Evolutionary conservation across 2,329 filamentous ascomycete species (phyloP), one percentile per base, ranked within the genome.

Genomic region (Xylaria sp.): DNA sequence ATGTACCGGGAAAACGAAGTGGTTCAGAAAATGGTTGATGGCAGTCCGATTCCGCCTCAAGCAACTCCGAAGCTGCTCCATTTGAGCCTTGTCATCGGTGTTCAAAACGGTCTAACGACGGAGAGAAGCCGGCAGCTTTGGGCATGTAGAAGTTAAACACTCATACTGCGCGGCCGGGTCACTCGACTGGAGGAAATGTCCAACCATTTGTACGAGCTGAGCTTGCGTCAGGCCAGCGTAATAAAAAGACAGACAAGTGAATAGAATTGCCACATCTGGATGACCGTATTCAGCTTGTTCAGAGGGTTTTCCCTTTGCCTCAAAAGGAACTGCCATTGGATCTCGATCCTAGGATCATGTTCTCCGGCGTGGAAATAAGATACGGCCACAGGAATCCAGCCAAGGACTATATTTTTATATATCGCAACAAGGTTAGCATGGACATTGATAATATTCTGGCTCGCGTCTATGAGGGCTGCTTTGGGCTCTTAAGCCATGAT

Each of bases 211-310:
- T 0, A 78, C 79, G 0, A 91, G 77, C 52, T 91, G 88, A 0
- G 73, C 49, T 1, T 81, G 67, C 0, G 66, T 83, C 0, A 92
- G 74, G 0, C 90, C 90, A 0, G 82, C 77, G 55, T 92, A 91
- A 72, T 94, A 94, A 72, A 91, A 92, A 0, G 86, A 84, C 0
- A 94, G 77, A 15, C 87, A 90, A 0, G 91, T 93, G 1, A 93
- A 81, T 0, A 89, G 18, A 1, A 94, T 90, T 0, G 87, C 83
- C 0, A 91, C 89, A 70, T 94, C 85, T 0, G 91, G 90, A 70
- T 94, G 90, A 0, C 89, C 88, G 73, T 86, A 93, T 72, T 93
- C 91, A 0, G 90, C 86, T 3, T 88, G 83, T 0, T 87, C 84
- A 0, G 85, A 86, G 0, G 91, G 90, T 0, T 84, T 82, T 1